Evolutionary conservation across 495 filamentous ascomycete species (phyloP), one percentile per base, ranked within the genome.

Genomic region (Haplographium delicatum): DNA sequence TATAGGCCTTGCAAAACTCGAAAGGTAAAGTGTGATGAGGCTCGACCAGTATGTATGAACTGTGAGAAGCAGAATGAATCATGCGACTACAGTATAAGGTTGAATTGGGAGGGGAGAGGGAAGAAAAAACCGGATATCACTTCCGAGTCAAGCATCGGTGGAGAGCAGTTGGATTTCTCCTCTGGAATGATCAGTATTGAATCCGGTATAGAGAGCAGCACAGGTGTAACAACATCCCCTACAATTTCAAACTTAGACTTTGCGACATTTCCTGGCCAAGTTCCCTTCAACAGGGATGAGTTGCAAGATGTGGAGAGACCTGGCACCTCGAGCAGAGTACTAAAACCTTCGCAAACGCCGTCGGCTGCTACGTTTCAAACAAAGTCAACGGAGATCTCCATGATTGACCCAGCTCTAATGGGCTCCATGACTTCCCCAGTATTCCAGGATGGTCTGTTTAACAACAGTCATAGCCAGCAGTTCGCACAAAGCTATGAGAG

Each of bases 1-100:
- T 23, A 11, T 30, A 89, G 86, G 84, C 85, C 84, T 18, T 94
- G 88, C 70, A 94, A 94, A 67, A 78, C 81, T 46, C 77, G 86
- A 44, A 95, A 91, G 64, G 82, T 93, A 54, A 93, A 95, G 72
- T 93, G 88, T 63, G 89, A 85, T 16, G 89, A 94, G 63, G 83
- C 86, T 61, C 88, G 86, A 58, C 88, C 89, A 8, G 66, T 68
- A 60, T 95, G 89, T 64, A 61, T 77, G 43, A 91, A 91, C 60
- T 95, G 89, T 63, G 75, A 81, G 60, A 81, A 81, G 45, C 82
- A 83, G 57, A 83, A 82, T 39, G 87, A 91, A 61, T 67, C 69
- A 23, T 95, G 89, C 68, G 89, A 95, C 66, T 95, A 93, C 68
- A 88, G 82, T 63, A 86, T 93, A 61, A 75, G 84, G 15, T 68